These are phyloP conservation scores for Colletotrichum sp. DNA, from an alignment of 2,329 filamentous ascomycete genomes.

Conservation along the genomic window DNA sequence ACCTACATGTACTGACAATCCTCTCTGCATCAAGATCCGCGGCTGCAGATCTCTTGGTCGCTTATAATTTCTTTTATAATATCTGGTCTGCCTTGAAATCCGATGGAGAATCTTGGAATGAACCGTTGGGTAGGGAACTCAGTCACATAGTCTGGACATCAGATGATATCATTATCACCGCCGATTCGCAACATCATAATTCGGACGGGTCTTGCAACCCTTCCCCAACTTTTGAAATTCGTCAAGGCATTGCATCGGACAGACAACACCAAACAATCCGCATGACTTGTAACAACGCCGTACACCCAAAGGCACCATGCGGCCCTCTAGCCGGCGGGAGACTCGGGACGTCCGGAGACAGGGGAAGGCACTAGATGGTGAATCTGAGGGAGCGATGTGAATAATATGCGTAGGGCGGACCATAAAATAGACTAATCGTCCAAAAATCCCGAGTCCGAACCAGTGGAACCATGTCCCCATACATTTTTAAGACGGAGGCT, in stretches of 20 bases:
- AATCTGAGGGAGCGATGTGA: not conserved
- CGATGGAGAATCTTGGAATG: not conserved
- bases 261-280: not conserved
- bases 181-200: not conserved
- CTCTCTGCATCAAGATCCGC: not conserved
- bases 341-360: not conserved
- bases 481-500: not conserved
- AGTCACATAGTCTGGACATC: not conserved
- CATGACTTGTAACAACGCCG: not conserved
- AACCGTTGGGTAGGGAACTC: not conserved
- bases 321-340: not conserved
- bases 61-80: not conserved
- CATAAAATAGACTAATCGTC: not conserved
- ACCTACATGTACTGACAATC: not conserved
- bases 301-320: not conserved
- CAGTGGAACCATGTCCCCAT: slow-evolving; percentile 4
- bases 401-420: not conserved
- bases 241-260: not conserved
- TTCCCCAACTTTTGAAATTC: not conserved
- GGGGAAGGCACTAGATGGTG: not conserved
- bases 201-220: not conserved
- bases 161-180: not conserved
- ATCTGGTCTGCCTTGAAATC: not conserved
- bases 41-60: not conserved
- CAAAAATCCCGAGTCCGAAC: not conserved